Evolutionary conservation across 805 yeast genomes (phyloP), one percentile per base, ranked within the genome.

Genomic region (Tanozyma kutaoensis): DNA sequence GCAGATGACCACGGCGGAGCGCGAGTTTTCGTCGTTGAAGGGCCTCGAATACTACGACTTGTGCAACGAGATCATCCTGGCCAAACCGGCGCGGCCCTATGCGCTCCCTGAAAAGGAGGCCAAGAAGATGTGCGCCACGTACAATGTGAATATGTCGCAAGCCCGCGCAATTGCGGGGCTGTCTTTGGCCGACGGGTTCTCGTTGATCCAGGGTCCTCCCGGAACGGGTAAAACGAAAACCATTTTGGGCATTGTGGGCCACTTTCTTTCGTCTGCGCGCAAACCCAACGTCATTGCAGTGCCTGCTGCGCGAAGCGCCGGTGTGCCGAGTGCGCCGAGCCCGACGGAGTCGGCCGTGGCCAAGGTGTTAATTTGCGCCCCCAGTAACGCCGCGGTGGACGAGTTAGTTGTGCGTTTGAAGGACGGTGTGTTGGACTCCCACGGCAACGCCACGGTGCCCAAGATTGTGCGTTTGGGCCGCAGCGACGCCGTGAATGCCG

Each of bases 161-260:
- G 97, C 97, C 0, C 62, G 55, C 17, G 98, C 98, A 0, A 81
- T 91, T 32, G 62, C 76, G 9, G 81, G 84, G 1, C 68, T 94
- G 0, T 69, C 73, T 17, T 48, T 60, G 14, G 58, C 67, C 7
- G 60, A 61, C 1, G 99, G 98, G 0, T 84, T 91, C 45, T 76
- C 93, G 0, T 60, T 91, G 28, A 86, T 91, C 48, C 98, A 91
- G 54, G 99, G 96, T 31, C 99, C 99, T 0, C 99, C 99, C 0
- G 99, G 99, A 51, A 88, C 97, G 0, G 99, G 99, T 59, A 91
- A 91, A 49, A 93, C 99, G 1, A 93, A 88, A 47, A 91, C 99
- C 0, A 91, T 93, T 53, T 49, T 91, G 24, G 96, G 96, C 14
- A 76, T 88, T 26, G 69, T 88, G 18, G 95, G 96, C 0, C 72